A percentile compares a stretch with the other conserved stretches of the same genome.
Conservation (phyloP, 1,139 yeast species). For the Meyerozyma athensensis region DNA sequence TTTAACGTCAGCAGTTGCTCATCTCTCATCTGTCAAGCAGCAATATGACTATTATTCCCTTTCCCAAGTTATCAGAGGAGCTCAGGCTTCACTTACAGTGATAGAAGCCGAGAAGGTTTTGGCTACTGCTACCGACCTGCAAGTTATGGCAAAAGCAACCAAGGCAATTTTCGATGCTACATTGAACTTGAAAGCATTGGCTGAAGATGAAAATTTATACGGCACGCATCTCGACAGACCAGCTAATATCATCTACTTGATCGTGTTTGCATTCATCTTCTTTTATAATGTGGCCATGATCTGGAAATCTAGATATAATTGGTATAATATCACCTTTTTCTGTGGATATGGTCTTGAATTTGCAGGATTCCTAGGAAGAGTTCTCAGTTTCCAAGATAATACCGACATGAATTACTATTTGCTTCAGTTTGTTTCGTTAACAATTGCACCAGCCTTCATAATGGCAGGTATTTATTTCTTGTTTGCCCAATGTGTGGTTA, state of each 20-base stretch:
- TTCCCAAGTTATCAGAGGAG: constrained; percentile 30
- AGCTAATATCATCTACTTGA: constrained; percentile 29
- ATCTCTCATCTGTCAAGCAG: constrained; percentile 12
- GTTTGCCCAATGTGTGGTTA: constrained; percentile 66
- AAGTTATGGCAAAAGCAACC: constrained; percentile 26
- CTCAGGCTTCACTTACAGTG: constrained; percentile 33
- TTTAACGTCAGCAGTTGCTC: constrained; percentile 15
- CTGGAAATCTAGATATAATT: constrained; percentile 54
- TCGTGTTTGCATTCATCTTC: constrained; percentile 22
- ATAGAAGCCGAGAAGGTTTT: constrained; percentile 29
- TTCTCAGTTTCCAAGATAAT: constrained; percentile 37
- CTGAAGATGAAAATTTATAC: constrained; percentile 24
- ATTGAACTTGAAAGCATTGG: constrained; percentile 27
- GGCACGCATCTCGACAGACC: constrained; percentile 19
- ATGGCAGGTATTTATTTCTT: constrained; percentile 85
- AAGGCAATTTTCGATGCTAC: constrained; percentile 27
- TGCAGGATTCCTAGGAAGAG: constrained; percentile 67
- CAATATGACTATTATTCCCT: constrained; percentile 13
- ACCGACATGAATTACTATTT: constrained; percentile 44
- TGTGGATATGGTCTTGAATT: constrained; percentile 63
- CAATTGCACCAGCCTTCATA: constrained; percentile 82
- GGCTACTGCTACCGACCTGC: constrained; percentile 35
- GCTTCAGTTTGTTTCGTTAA: constrained; percentile 64
- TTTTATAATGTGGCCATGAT: constrained; percentile 21
- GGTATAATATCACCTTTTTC: constrained; percentile 64